Evolutionary conservation across 2,329 filamentous ascomycete species (phyloP), one percentile per base, ranked within the genome.

Genomic region (Fusarium chlamydosporum): DNA sequence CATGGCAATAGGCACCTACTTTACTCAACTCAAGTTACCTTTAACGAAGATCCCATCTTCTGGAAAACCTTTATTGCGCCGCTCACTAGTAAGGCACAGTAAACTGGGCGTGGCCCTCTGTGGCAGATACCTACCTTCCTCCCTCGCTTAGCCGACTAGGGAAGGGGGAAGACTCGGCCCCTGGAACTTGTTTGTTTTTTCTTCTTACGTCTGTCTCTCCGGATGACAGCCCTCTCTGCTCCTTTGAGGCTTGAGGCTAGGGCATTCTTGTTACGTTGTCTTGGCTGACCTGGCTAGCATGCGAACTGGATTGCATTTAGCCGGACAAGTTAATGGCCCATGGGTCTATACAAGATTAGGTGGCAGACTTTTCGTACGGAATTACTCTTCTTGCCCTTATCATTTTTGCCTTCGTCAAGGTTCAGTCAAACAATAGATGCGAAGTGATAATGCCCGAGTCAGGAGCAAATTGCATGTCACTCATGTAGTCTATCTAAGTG

Each of bases 271-370:
- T 53, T 58, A 40, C 27, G 23, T 40, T 42, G 37, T 57, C 47
- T 65, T 69, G 43, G 43, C 61, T 56, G 38, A 45, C 63, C 56
- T 56, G 31, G 46, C 46, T 48, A 41, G 38, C 38, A 26, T 41
- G 23, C 29, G 34, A 41, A 59, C 50, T 59, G 43, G 48, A 47
- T 60, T 72, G 41, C 58, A 73, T 73, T 73, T 73, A 73, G 71
- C 71, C 71, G 60, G 53, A 33, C 35, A 56, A 69, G 61, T 68
- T 55, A 46, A 48, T 48, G n/a, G n/a, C n/a, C n/a, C n/a, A n/a
- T n/a, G 69, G 65, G 61, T 54, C 58, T 52, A 45, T 52, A 51
- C n/a, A 63, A 45, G 37, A 56, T 58, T 63, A 56, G 58, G 47
- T 50, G 33, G 47, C 60, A 47, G 61, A 60, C 34, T 65, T 60